Evolutionary conservation across 2,329 filamentous ascomycete species (phyloP), one percentile per base, ranked within the genome.

Genomic region (Colletotrichum ledebouriae): DNA sequence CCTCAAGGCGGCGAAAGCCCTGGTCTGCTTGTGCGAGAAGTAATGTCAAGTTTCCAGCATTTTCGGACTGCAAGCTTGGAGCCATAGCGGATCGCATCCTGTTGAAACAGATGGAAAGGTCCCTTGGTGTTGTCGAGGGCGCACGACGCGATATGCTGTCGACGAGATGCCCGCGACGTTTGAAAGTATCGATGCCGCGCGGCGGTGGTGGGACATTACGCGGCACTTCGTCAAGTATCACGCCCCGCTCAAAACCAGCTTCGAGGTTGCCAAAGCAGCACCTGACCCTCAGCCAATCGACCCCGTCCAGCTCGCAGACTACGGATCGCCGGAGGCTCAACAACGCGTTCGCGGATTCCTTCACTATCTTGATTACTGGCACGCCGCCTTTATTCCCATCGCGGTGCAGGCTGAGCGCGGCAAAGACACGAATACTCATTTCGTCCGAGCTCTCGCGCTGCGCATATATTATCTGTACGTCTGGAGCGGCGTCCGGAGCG

Each of bases 61-160:
- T 25, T 68, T 68, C 15, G 41, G 37, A 15, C 44, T 46, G 3
- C 60, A 65, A 9, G 6, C 44, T n/a, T 68, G 65, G 65, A 41
- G 41, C 13, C 53, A 44, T 0, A 59, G 42, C 15, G 65, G 60
- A 9, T 9, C 33, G 10, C 60, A 58, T 12, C 52, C 53, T 11
- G 10, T 15, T 12, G 60, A 53, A 22, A 64, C 59, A 6, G 20
- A 41, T 2, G 13, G 9, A 11, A 25, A 47, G 4, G 55, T 68
- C 2, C 65, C 65, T 2, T 68, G 65, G 65, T 68, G 65, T 52
- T 68, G 65, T 1, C 42, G 65, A 6, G 65, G 65, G 1, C 44
- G 15, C 2, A 58, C n/a, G 11, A 11, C 25, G 25, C 42, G 39
- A 5, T 67, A 67, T 22, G 65, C 65, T 7, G 53, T 65, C 20